Conservation (phyloP, 1,139 yeast genomes). For the Lodderomyces metapsilosis region DNA sequence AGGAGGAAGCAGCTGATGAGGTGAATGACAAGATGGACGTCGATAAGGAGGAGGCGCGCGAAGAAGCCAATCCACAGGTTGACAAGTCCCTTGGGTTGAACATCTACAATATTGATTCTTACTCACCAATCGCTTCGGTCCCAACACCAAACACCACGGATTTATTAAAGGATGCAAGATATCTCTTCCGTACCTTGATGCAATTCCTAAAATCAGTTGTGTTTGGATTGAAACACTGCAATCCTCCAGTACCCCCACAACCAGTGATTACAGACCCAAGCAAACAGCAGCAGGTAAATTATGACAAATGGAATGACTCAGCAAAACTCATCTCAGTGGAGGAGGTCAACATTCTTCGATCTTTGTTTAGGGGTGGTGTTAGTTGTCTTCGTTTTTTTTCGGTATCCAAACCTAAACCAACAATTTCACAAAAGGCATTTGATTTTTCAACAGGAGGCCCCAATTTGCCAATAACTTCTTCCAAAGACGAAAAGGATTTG, state of each 20-base stretch:
- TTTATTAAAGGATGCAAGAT: slow-evolving; percentile 83
- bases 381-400: slow-evolving; percentile 75
- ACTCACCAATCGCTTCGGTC: slow-evolving; percentile 38
- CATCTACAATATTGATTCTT: slow-evolving; percentile 38
- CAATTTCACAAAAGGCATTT: slow-evolving; percentile 46
- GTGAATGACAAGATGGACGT: slow-evolving; percentile 18
- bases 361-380: slow-evolving; percentile 81
- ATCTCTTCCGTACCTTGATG: slow-evolving; percentile 83
- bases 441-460: slow-evolving; percentile 74
- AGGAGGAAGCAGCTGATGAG: slow-evolving; percentile 10
- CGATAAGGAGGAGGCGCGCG: slow-evolving; percentile 15
- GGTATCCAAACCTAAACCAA: slow-evolving; percentile 49
- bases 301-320: slow-evolving; percentile 76
- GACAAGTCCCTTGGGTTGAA: slow-evolving; percentile 21
- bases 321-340: slow-evolving; percentile 82
- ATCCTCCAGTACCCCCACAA: slow-evolving; percentile 74
- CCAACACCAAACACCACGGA: slow-evolving; percentile 51
- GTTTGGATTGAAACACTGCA: slow-evolving; percentile 85
- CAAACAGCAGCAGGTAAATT: slow-evolving; percentile 51
- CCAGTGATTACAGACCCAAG: slow-evolving; percentile 53
- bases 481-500: slow-evolving; percentile 90
- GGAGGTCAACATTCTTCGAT: slow-evolving; percentile 75
- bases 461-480: slow-evolving; percentile 77
- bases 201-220: slow-evolving; percentile 88
- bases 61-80: slow-evolving; percentile 7